A percentile compares a stretch with the other conserved stretches of the same genome.
Conservation (phyloP, 495 filamentous ascomycete species). For the Penicillium robsamsonii region DNA sequence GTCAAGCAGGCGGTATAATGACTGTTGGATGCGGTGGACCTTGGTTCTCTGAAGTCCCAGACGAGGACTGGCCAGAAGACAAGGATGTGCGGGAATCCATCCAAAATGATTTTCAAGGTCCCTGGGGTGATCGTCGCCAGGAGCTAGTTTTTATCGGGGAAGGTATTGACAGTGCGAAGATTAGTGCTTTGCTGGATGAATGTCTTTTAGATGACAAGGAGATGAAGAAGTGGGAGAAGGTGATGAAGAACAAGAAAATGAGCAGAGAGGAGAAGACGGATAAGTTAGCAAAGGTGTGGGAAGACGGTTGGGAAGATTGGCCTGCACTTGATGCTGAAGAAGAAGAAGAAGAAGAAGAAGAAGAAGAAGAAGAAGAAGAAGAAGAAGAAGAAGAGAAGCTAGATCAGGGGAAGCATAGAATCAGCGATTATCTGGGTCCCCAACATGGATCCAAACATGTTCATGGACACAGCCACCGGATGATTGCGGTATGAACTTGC, state of each 20-base stretch:
- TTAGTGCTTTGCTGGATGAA: conserved; percentile 45
- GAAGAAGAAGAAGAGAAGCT: neutral
- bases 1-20: conserved; percentile 59
- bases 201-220: conserved; percentile 52
- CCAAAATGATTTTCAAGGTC: conserved; percentile 45
- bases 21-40: conserved; percentile 52
- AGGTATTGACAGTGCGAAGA: conserved; percentile 42
- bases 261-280: conserved; percentile 32
- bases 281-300: conserved; percentile 44
- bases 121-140: conserved; percentile 59
- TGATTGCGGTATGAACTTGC: conserved; percentile 5
- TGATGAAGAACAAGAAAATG: conserved; percentile 44
- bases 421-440: conserved; percentile 36
- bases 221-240: conserved; percentile 48
- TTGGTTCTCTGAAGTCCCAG: conserved; percentile 51
- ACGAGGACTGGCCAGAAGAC: conserved; percentile 47
- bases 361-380: conserved; percentile 4
- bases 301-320: conserved; percentile 60
- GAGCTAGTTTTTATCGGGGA: conserved; percentile 61
- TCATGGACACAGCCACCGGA: conserved; percentile 24
- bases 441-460: conserved; percentile 43
- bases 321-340: conserved; percentile 36
- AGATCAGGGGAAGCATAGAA: conserved; percentile 24
- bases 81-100: conserved; percentile 43
- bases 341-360: conserved; percentile 19